Evolutionary conservation across 768 basidiomycete genomes (phyloP).

Genomic region (Termitomyces sp.): DNA sequence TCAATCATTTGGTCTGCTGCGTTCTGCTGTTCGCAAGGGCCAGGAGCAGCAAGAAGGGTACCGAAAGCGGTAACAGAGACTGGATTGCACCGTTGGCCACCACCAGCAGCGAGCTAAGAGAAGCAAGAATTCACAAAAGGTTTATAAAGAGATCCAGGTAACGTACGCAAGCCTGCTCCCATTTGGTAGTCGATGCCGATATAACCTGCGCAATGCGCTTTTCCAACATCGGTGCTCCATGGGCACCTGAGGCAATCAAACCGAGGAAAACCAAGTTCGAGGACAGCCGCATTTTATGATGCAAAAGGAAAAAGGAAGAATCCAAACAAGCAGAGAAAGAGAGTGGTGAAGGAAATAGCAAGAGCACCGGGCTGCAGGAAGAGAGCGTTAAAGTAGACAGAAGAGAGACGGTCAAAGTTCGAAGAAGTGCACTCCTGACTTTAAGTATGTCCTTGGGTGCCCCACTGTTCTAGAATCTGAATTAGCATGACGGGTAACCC

Average conservation of each 20-base stretch:
- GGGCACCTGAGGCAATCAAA: slow-evolving; percentile 26
- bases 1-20: slow-evolving; percentile 51
- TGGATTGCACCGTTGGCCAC: slow-evolving; percentile 54
- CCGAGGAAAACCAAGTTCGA: slow-evolving; percentile 23
- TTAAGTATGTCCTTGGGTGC: not conserved
- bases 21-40: slow-evolving; percentile 53
- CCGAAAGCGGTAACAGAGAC: slow-evolving; percentile 51
- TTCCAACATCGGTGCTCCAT: slow-evolving; percentile 30
- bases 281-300: slow-evolving; percentile 29
- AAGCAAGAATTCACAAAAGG: not conserved
- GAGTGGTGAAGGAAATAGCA: slow-evolving; percentile 13
- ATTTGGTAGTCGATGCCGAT: slow-evolving; percentile 33
- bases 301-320: slow-evolving; percentile 8
- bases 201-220: slow-evolving; percentile 49
- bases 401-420: not conserved
- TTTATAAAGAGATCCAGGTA: slow-evolving; percentile 5
- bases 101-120: slow-evolving; percentile 48
- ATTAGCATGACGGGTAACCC: not conserved
- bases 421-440: not conserved
- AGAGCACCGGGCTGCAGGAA: slow-evolving; percentile 29
- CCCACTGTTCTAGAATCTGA: not conserved
- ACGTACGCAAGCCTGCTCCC: slow-evolving; percentile 47
- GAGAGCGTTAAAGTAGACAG: slow-evolving; percentile 3
- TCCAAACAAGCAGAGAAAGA: slow-evolving; percentile 6
- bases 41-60: slow-evolving; percentile 57